Base-by-base conservation (phyloP, 2,329 filamentous ascomycete species). In the Magnaporthiopsis rhizophila region DNA sequence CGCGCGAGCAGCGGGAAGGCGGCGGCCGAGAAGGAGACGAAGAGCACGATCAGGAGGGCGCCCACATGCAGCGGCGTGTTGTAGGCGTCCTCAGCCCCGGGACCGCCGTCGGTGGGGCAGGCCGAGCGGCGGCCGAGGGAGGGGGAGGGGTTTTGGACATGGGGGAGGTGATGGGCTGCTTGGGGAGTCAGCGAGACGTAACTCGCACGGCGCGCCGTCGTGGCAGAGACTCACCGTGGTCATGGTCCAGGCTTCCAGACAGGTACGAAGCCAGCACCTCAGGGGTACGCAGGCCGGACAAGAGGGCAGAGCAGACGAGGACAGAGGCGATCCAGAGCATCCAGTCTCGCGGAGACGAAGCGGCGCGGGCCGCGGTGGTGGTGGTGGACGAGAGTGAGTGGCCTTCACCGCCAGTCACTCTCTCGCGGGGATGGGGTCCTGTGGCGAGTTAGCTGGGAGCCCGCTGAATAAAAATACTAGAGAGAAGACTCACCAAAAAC, bases 21-120 rank as follows among this genome's bases (percentile, higher is more conserved):
- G 67, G 78, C 81, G 65, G 81, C 81, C 59, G 80, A 74, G 26
- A 81, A 79, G 62, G 81, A 80, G 18, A 81, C 76, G 68, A 71
- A 71, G 66, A 81, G 74, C 66, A 83, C 78, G 71, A 82, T 79
- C 72, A 81, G 72, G 32, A 88, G 73, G 32, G 85, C 86, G 65
- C 81, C 80, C 62, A 85, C 82, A 72, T 87, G 85, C 24, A 86
- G 76, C 13, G 82, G 76, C 18, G 79, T 80, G 71, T 87, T 84
- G 75, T 88, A 87, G 1, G 75, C 71, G 62, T 69, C 69, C 38
- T 71, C 69, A 64, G 70, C 65, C 66, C 72, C 72, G 30, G 58
- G 32, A n/a, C n/a, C n/a, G 36, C 74, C 74, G 36, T 71, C 72
- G 34, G 66, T 63, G 36, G 65, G 69, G 63, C 73, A 75, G 50